Evolutionary conservation across 441 rosid species (phyloP), one percentile per base, ranked within the genome.

Genomic region (Rhodomyrtus psidioides): DNA sequence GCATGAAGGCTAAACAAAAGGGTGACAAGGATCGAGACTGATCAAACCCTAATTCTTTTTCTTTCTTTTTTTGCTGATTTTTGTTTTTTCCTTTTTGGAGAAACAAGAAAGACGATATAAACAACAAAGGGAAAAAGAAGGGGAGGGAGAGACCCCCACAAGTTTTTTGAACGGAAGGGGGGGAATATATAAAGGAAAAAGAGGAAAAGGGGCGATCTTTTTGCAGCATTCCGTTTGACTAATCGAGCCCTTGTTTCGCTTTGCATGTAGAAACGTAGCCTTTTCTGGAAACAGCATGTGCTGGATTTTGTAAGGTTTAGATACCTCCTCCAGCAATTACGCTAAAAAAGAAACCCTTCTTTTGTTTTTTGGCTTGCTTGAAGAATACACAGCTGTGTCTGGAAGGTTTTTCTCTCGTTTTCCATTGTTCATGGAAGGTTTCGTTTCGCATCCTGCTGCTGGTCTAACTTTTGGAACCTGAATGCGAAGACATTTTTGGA

Each of bases 181-280:
- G 55, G 14, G 44, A 53, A 86, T 89, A 81, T 62, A 83, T 88
- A 88, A 12, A 15, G 88, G 87, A 86, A 70, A 84, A 86, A 89
- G 84, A 54, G 86, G 59, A 70, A 65, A 46, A 65, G 82, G 86
- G 23, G 44, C 44, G 14, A 85, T 70, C 88, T 91, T 92, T 85
- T 90, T 88, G 91, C 91, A 87, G 94, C 55, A 44, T 85, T 85
- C 81, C 60, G 85, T 89, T 91, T 92, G 92, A 92, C 91, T 85
- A 90, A 70, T 34, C 49, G 24, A 39, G 27, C 79, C 79, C 79
- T 27, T 60, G 42, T 44, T 51, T 51, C 85, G 84, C 4, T 21
- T 83, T 51, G 27, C 60, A 84, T 76, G 53, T 89, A 42, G 62
- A 86, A 86, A 86, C 89, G 57, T 89, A 82, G 86, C 86, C 89